phyloP scores from a whole-genome alignment of 345 rosid genomes.

The Salix brachista region DNA sequence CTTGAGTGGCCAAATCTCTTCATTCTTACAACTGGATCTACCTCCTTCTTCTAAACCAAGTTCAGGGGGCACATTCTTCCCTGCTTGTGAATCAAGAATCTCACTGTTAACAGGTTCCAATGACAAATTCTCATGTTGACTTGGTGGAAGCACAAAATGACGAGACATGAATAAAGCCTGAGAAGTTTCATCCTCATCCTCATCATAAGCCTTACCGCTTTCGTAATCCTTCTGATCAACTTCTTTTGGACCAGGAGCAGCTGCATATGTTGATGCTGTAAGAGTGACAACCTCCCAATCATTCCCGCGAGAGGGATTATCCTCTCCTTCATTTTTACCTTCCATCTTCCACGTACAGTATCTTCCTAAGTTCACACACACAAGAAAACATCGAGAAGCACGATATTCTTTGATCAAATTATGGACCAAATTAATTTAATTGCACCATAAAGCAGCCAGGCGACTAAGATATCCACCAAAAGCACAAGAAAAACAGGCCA shows the following conservation, averaged over 20 bases:
- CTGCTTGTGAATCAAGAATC: slow-evolving; percentile 32
- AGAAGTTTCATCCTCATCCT: slow-evolving; percentile 54
- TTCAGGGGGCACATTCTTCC: slow-evolving; percentile 38
- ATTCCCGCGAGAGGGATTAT: slow-evolving; percentile 45
- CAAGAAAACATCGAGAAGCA: neutral
- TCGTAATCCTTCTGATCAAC: slow-evolving; percentile 37
- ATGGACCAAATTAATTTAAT: neutral
- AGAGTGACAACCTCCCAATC: slow-evolving; percentile 98
- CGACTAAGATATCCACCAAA: neutral
- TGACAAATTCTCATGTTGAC: slow-evolving; percentile 61
- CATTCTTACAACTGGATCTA: slow-evolving; percentile 50
- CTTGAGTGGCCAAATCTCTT: slow-evolving; percentile 47
- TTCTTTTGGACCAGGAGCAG: slow-evolving; percentile 71
- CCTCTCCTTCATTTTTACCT: slow-evolving; percentile 44
- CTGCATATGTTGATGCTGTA: slow-evolving; percentile 89
- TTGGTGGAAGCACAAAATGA: slow-evolving; percentile 77
- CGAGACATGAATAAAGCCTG: slow-evolving; percentile 63
- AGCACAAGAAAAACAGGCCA: neutral
- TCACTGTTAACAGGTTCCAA: slow-evolving; percentile 35
- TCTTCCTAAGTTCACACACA: slow-evolving; percentile 5
- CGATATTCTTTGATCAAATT: neutral
- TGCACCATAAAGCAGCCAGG: neutral
- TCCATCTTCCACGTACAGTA: slow-evolving; percentile 40
- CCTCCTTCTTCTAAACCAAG: slow-evolving; percentile 34
- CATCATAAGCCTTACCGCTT: slow-evolving; percentile 28